Percentiles rank a stretch among this genome's conserved stretches.
Evolutionary conservation across 139 green algal species (phyloP).

Genomic region (Klebsormidium nitens): DNA sequence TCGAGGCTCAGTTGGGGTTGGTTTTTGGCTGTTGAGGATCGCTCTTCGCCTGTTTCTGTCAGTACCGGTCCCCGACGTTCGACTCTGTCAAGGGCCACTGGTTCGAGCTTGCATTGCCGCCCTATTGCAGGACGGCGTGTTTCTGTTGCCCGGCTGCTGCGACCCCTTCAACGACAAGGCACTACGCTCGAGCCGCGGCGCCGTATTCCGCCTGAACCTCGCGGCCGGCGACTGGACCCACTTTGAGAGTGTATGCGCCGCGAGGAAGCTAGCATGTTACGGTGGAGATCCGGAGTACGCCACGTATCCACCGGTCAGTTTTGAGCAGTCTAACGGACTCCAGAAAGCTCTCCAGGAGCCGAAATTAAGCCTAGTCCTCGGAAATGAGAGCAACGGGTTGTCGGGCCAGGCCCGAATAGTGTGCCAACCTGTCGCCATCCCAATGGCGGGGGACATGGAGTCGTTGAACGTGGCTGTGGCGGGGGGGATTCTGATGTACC

Average conservation of each 20-base stretch:
- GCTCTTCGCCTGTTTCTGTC: no score
- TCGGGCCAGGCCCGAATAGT: constrained; percentile 11
- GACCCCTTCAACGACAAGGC: constrained; percentile 49
- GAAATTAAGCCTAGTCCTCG: constrained; percentile 43
- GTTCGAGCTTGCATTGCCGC: neutral
- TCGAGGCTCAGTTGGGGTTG: no score
- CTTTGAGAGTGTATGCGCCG: no score
- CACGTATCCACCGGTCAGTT: no score
- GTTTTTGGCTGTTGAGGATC: no score
- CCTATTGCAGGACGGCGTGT: constrained; percentile 27
- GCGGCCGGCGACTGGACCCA: constrained; percentile 17
- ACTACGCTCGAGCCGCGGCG: constrained; percentile 28
- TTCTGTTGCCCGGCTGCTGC: constrained; percentile 40
- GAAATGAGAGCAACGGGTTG: constrained; percentile 40
- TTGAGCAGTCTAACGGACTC: no score
- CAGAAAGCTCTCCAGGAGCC: constrained; percentile 5
- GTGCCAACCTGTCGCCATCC: constrained; percentile 29
- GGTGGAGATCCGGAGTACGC: no score
- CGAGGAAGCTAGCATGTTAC: no score
- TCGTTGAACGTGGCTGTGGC: constrained; percentile 46
- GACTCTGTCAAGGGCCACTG: no score
- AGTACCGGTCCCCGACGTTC: no score
- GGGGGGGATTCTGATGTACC: constrained; percentile 45
- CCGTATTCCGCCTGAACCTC: constrained; percentile 8
- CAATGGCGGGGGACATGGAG: constrained; percentile 43